Base-by-base conservation (phyloP, 2,329 filamentous ascomycete genomes). In the Phaeosphaeria sp. region DNA sequence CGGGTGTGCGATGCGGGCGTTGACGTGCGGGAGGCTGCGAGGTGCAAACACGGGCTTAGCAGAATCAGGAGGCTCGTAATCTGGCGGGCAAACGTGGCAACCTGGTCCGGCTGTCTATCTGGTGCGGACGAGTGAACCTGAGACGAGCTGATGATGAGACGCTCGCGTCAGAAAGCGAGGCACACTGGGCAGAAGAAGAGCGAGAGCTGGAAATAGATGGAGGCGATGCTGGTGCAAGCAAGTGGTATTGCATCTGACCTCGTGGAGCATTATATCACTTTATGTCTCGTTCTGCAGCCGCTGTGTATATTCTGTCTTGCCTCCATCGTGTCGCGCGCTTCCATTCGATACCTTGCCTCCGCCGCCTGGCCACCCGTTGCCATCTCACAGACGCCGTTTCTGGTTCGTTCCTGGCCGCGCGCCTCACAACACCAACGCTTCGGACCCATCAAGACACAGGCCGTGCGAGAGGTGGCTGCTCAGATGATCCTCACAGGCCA, bases 301-400 rank as follows among this genome's bases (percentile, higher is more conserved):
- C 73, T 74, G 71, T 68, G 62, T 53, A 63, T 67, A 63, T 56
- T 66, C 56, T 67, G 62, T 63, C 61, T 57, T 68, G 68, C 66
- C 52, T 60, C 44, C 30, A 55, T 60, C 58, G 67, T 68, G 68
- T 74, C 74, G 74, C 74, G 74, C 74, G 74, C 73, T 75, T 75
- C 70, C 72, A 66, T 54, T 64, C 30, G 62, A 64, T 69, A 59
- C 64, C 63, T 50, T 60, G 51, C 54, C 63, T 58, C 62, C 49
- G 66, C 62, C 65, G 59, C 63, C 64, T 50, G 65, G 54, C 65
- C 62, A 60, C 65, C 71, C 65, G 67, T 72, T 71, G 43, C 65
- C 56, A 67, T 56, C 46, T 46, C 62, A 68, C 48, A 52, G 59
- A 66, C 55, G 62, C 59, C 66, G 60, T 60, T 68, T 72, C 66